phyloP scores from a whole-genome alignment of 441 rosid genomes.

The Bruguiera hainesii region DNA sequence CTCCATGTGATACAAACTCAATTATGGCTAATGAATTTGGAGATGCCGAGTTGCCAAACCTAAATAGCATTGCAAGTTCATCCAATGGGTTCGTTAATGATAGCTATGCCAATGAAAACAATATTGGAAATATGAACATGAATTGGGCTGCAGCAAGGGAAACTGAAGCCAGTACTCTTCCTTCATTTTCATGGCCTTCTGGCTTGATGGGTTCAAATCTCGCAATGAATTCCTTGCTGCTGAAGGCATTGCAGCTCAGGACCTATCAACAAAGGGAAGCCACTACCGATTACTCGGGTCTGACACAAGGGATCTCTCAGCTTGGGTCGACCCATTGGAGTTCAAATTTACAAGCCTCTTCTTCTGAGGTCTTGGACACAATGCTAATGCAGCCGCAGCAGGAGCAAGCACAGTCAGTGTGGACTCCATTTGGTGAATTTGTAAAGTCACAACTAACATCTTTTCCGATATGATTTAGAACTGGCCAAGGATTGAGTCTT shows the following conservation, averaged over 20 bases:
- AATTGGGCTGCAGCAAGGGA: conserved; percentile 33
- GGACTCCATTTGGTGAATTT: conserved; percentile 70
- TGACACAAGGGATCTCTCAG: conserved; percentile 30
- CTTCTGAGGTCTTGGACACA: conserved; percentile 40
- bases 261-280: conserved; percentile 50
- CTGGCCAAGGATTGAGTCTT: no score
- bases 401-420: conserved; percentile 70
- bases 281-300: conserved; percentile 29
- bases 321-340: conserved; percentile 30
- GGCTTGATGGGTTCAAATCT: conserved; percentile 50
- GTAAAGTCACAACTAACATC: conserved; percentile 9
- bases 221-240: conserved; percentile 70
- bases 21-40: conserved; percentile 55
- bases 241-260: conserved; percentile 75
- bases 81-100: conserved; percentile 21
- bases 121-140: conserved; percentile 35
- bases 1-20: conserved; percentile 67
- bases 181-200: conserved; percentile 57
- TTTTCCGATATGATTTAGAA: no score
- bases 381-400: conserved; percentile 41
- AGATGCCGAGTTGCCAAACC: conserved; percentile 59
- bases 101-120: conserved; percentile 4
- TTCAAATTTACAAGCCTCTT: conserved; percentile 43
- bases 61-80: conserved; percentile 38
- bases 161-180: conserved; percentile 18